Percentiles rank a stretch among this genome's conserved stretches.
Conservation (phyloP, 129 eudicot species). For the Escallonia herrerae region DNA sequence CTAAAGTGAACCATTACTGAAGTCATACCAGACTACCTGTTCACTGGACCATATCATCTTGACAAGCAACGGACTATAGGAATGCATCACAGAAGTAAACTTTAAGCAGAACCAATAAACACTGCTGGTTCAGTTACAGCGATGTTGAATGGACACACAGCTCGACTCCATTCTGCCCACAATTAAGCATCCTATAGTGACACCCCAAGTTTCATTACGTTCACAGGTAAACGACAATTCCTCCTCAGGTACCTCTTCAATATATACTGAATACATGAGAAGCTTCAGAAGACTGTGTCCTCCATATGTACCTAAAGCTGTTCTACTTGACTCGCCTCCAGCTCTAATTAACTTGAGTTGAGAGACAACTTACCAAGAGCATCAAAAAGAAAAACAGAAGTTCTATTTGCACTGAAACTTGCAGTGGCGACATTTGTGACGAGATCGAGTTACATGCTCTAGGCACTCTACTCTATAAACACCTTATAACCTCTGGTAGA, state of each 20-base stretch:
- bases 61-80: too few relatives aligned
- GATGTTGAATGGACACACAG: slow-evolving; percentile 2
- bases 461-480: slow-evolving; percentile 47
- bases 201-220: too few relatives aligned
- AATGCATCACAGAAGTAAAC: too few relatives aligned
- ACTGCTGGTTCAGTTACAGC: not conserved
- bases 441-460: slow-evolving; percentile 44
- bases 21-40: too few relatives aligned
- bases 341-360: not conserved
- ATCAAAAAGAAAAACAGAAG: not conserved
- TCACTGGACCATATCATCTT: too few relatives aligned
- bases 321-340: not conserved
- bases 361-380: not conserved
- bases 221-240: too few relatives aligned
- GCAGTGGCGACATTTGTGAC: slow-evolving; percentile 51
- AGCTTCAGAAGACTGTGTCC: not conserved
- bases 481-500: slow-evolving; percentile 37
- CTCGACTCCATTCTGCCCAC: slow-evolving; percentile 14
- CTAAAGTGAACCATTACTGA: too few relatives aligned
- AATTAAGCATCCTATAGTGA: slow-evolving; percentile 1
- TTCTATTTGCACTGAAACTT: not conserved
- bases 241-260: too few relatives aligned
- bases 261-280: not conserved
- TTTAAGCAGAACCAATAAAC: too few relatives aligned
- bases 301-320: not conserved